Conservation (phyloP, 345 rosid species). For the Alliaria petiolata region DNA sequence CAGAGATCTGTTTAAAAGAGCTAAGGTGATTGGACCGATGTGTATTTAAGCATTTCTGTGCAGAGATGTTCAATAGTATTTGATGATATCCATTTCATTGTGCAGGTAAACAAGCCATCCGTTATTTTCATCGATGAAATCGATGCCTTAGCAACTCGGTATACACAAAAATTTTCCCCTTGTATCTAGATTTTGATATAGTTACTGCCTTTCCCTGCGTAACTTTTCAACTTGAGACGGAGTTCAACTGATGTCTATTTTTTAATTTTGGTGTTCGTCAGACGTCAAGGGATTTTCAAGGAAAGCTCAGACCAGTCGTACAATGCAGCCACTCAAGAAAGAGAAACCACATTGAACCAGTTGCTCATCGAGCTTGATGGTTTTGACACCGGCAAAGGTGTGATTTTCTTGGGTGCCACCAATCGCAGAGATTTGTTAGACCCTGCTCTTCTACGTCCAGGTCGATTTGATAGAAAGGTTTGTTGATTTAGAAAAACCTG, state of each 20-base stretch:
- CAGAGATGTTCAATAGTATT: not conserved
- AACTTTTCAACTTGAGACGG: not conserved
- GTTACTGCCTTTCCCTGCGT: not conserved
- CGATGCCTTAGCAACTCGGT: slow-evolving; percentile 96
- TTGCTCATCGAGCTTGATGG: slow-evolving; percentile 96
- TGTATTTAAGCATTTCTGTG: not conserved
- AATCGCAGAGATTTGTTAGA: slow-evolving; percentile 89
- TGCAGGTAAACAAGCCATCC: slow-evolving; percentile 94
- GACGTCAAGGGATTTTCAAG: slow-evolving; percentile 92
- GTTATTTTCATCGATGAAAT: slow-evolving; percentile 95
- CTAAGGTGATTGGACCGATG: slow-evolving; percentile 55
- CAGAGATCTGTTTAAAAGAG: slow-evolving; percentile 94
- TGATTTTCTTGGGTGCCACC: slow-evolving; percentile 91
- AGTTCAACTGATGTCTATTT: not conserved
- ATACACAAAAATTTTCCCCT: not conserved
- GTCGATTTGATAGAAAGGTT: slow-evolving; percentile 98
- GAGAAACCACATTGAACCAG: slow-evolving; percentile 96
- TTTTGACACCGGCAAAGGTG: slow-evolving; percentile 97
- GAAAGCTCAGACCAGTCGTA: slow-evolving; percentile 70
- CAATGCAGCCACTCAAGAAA: slow-evolving; percentile 95
- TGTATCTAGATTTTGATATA: not conserved
- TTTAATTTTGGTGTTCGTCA: slow-evolving; percentile 21
- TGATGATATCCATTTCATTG: slow-evolving; percentile 24
- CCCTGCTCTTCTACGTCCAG: slow-evolving; percentile 96
- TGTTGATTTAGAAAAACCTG: not conserved